Evolutionary conservation across 495 filamentous ascomycete genomes (phyloP).

Genomic region (Pyrenopolyporus hunteri): DNA sequence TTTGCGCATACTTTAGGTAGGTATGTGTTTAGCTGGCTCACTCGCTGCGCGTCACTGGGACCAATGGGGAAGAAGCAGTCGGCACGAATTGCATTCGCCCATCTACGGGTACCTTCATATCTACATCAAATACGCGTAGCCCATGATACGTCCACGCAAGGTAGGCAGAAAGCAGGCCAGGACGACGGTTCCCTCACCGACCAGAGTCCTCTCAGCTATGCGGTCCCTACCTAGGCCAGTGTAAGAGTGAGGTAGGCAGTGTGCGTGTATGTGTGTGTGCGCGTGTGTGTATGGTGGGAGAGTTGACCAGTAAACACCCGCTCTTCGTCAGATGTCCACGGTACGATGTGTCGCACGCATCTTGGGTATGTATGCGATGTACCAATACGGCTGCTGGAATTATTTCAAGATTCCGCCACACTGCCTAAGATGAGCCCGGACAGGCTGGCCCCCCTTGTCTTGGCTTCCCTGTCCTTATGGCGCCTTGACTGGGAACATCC

Average conservation of each 20-base stretch:
- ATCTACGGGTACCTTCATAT: not conserved
- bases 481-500: not conserved
- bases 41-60: conserved; percentile 31
- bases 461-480: conserved; percentile 22
- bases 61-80: conserved; percentile 18
- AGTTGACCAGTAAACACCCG: not conserved
- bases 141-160: conserved; percentile 5
- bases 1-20: conserved; percentile 1
- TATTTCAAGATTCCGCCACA: conserved; percentile 32
- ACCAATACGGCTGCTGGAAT: conserved; percentile 19
- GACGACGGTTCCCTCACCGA: conserved; percentile 32
- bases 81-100: conserved; percentile 19
- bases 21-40: conserved; percentile 10
- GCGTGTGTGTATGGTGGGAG: conserved; percentile 1
- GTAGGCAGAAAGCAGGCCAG: conserved; percentile 1
- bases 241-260: conserved; percentile 5
- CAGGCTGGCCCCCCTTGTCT: conserved; percentile 32
- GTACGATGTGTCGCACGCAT: conserved; percentile 16
- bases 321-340: conserved; percentile 17
- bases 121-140: not conserved
- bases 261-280: not conserved
- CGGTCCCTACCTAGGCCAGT: conserved; percentile 19
- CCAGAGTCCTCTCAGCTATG: conserved; percentile 15
- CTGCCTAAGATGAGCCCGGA: conserved; percentile 20
- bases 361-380: conserved; percentile 12